A percentile compares a stretch with the other conserved stretches of the same genome.
phyloP scores from a whole-genome alignment of 2,329 filamentous ascomycete genomes.

The Alternaria ventricosa region DNA sequence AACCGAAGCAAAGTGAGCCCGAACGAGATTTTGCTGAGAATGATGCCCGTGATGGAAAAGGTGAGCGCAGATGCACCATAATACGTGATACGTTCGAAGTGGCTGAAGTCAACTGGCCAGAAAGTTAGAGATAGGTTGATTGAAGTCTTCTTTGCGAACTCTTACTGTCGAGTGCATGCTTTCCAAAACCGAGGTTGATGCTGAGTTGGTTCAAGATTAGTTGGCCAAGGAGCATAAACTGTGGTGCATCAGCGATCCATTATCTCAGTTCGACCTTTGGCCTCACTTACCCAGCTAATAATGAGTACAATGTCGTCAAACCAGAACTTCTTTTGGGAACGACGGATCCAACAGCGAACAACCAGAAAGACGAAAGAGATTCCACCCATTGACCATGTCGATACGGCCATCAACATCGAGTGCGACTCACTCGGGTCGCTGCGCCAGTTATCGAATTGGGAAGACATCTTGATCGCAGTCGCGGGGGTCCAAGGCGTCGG shows the following conservation, averaged over 20 bases:
- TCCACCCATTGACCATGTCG: background rate
- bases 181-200: slow-evolving; percentile 4
- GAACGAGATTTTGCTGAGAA: slow-evolving; percentile 20
- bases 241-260: background rate
- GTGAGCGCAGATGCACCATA: slow-evolving; percentile 7
- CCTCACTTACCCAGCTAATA: slow-evolving; percentile 4
- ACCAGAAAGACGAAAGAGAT: background rate
- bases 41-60: background rate
- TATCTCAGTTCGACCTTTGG: background rate
- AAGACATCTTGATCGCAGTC: slow-evolving; percentile 1
- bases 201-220: background rate
- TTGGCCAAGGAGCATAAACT: slow-evolving; percentile 1
- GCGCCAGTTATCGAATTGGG: slow-evolving; percentile 1
- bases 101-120: background rate
- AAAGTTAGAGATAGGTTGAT: background rate
- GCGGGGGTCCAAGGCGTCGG: background rate
- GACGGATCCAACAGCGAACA: background rate
- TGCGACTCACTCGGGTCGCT: slow-evolving; percentile 6
- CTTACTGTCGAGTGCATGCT: slow-evolving; percentile 10
- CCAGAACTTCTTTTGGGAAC: slow-evolving; percentile 4
- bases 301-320: slow-evolving; percentile 1
- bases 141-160: background rate
- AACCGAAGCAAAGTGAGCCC: slow-evolving; percentile 17
- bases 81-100: slow-evolving; percentile 8
- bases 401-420: background rate